Conservation (phyloP, 352 stramenopile species). For the Thalassiosira mediterranea region DNA sequence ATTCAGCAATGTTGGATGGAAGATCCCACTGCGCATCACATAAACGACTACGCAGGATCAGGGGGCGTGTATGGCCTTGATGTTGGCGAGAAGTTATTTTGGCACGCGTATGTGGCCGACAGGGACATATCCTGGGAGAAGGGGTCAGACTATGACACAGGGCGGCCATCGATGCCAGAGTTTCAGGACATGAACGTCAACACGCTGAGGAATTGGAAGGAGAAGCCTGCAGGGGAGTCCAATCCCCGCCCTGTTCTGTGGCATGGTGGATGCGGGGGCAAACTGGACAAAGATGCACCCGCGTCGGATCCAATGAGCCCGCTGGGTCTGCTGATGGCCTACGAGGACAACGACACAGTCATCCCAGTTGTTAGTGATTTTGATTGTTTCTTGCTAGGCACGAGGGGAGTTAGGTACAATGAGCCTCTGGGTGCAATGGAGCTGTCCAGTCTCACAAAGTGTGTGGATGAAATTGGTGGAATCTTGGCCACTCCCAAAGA, state of each 20-base stretch:
- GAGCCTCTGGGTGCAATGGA: slow-evolving; percentile 49
- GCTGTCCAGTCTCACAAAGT: slow-evolving; percentile 56
- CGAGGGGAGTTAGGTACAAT: slow-evolving; percentile 47
- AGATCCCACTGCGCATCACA: too few relatives aligned
- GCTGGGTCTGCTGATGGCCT: slow-evolving; percentile 54
- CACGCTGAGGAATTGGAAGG: slow-evolving; percentile 15
- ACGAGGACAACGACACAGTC: slow-evolving; percentile 60
- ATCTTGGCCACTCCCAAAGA: slow-evolving; percentile 36
- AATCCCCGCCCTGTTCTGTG: slow-evolving; percentile 22
- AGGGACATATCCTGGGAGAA: slow-evolving; percentile 42
- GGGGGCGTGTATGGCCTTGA: slow-evolving; percentile 51
- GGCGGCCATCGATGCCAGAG: slow-evolving; percentile 26
- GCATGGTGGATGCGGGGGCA: slow-evolving; percentile 14
- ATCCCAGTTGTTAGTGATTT: slow-evolving; percentile 67
- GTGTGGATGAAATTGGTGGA: slow-evolving; percentile 51
- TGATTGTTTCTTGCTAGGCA: slow-evolving; percentile 64
- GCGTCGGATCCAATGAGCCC: slow-evolving; percentile 33
- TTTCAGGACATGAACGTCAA: slow-evolving; percentile 68
- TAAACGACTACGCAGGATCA: not conserved
- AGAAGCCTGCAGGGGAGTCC: slow-evolving; percentile 16
- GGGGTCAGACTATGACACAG: slow-evolving; percentile 37
- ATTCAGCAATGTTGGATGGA: too few relatives aligned
- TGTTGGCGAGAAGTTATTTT: slow-evolving; percentile 57
- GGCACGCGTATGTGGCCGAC: slow-evolving; percentile 41
- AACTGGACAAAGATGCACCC: not conserved